Base-by-base conservation (phyloP, 768 basidiomycete species). In the Candolleomyces eurysporus region DNA sequence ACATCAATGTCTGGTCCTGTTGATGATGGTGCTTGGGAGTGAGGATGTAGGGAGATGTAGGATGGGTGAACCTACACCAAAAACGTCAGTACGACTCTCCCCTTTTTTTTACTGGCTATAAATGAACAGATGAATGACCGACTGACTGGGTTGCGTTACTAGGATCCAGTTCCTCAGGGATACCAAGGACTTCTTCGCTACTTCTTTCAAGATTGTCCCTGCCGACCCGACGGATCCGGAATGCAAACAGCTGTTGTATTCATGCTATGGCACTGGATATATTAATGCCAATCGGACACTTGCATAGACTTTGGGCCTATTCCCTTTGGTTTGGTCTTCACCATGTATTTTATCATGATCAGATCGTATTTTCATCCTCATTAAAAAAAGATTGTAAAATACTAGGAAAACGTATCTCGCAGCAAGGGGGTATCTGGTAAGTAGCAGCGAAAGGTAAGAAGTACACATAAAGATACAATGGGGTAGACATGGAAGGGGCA, bases 11-110 rank as follows among this genome's bases (percentile, higher is more conserved):
- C 77, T 98, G 9, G 89, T 96, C 4, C 78, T 96, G 45, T 74
- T 96, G 40, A 82, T 94, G 80, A 96, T 99, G 93, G 89, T 91
- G 3, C 79, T 98, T n/a, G 97, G 97, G 9, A 96, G 93, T 63
- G 97, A 98, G 70, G 97, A 99, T 71, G 94, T 98, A 0, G 93
- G 94, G 0, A 85, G 91, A 62, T 94, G 92, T 76, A 79, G 85
- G 60, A 90, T 98, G 86, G 86, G 90, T 4, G 88, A 90, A 66
- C 87, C 94, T 17, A 94, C 92, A 11, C 75, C 84, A 16, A 83
- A 91, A 72, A 92, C 92, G 92, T 92, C 62, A 73, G 92, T 83
- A 36, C 49, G 68, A 57, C 13, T 21, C 39, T 19, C 16, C 16
- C 42, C 26, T 48, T 40, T n/a, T 36, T 43, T 10, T 46, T 46